Evolutionary conservation across 176 grass and related monocot species (phyloP).

Genomic region (Luzula sylvatica): DNA sequence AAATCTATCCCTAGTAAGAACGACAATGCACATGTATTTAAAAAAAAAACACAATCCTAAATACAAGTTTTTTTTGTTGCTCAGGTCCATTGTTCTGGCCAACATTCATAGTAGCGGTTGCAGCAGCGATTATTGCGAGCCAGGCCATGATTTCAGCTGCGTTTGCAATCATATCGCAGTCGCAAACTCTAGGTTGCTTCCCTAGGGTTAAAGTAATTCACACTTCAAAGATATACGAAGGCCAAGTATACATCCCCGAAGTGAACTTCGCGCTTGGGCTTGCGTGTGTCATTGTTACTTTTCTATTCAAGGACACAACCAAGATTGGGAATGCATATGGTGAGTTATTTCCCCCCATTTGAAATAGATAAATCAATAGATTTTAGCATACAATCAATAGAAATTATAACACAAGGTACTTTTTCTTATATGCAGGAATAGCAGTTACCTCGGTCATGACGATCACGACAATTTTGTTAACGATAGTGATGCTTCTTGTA

Average conservation of each 20-base stretch:
- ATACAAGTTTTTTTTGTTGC: not conserved
- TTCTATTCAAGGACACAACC: conserved; percentile 31
- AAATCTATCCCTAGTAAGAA: conserved; percentile 58
- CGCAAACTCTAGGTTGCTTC: conserved; percentile 45
- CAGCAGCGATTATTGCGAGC: conserved; percentile 54
- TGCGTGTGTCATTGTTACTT: conserved; percentile 37
- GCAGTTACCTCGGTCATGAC: conserved; percentile 38
- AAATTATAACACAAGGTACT: not conserved
- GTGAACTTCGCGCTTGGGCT: conserved; percentile 45
- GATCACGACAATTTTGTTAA: conserved; percentile 42
- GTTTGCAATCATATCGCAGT: conserved; percentile 53
- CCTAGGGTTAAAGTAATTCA: conserved; percentile 47
- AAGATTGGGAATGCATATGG: conserved; percentile 64
- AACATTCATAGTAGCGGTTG: conserved; percentile 43
- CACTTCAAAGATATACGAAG: conserved; percentile 56
- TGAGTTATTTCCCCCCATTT: conserved; percentile 4
- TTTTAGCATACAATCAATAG: not conserved
- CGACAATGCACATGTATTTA: not conserved
- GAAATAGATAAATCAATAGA: not conserved
- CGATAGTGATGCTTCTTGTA: conserved; percentile 45
- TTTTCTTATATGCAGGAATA: conserved; percentile 28
- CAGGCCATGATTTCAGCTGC: conserved; percentile 59
- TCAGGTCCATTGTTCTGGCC: conserved; percentile 57
- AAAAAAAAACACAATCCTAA: not conserved
- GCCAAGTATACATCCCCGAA: conserved; percentile 63